phyloP scores from a whole-genome alignment of 139 green algal genomes.

The Zygnema circumcarinatum region DNA sequence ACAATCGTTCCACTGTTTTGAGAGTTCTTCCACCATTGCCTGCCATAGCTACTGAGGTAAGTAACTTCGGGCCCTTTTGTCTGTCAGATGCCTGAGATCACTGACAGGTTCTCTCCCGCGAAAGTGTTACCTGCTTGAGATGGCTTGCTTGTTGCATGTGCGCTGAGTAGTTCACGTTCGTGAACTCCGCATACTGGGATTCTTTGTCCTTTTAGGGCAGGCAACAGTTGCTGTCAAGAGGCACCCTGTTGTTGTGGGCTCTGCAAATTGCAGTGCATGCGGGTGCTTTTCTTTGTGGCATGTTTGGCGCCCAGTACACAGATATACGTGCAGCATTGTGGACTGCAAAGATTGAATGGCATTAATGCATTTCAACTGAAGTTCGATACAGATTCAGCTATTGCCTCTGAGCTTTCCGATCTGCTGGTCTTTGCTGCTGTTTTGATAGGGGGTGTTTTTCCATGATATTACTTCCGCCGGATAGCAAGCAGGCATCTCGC shows the following conservation, averaged over 20 bases:
- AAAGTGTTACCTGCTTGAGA: not conserved
- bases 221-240: not conserved
- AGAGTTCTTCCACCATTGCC: constrained; percentile 37
- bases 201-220: not conserved
- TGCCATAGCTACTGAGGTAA: constrained; percentile 11
- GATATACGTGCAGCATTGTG: too few relatives aligned
- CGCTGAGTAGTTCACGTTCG: not conserved
- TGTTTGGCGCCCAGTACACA: not conserved
- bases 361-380: too few relatives aligned
- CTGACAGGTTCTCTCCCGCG: not conserved
- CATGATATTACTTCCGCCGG: too few relatives aligned
- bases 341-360: too few relatives aligned
- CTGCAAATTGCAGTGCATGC: not conserved
- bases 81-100: not conserved
- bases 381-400: not conserved
- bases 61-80: not conserved
- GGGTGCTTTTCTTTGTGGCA: not conserved
- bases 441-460: constrained; percentile 12
- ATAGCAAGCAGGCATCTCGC: too few relatives aligned
- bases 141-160: not conserved
- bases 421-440: not conserved
- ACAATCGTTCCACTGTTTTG: constrained; percentile 51
- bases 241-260: not conserved
- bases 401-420: not conserved
- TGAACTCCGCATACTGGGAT: not conserved